Conservation (phyloP, 805 yeast species). For the Lachancea meyersii region DNA sequence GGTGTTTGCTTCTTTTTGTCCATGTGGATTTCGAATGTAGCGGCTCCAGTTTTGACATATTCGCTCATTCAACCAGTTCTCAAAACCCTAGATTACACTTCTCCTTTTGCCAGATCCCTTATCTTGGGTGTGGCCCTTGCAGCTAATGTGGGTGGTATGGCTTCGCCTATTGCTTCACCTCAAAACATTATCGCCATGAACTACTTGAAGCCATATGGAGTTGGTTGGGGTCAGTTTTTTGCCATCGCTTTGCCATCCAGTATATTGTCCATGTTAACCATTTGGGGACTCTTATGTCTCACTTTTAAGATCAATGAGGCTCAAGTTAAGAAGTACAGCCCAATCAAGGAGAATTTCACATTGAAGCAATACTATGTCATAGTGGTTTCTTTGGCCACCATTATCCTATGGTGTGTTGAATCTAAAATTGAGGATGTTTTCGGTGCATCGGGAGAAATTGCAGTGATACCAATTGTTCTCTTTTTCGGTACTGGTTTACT, state of each 20-base stretch:
- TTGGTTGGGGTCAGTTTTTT: slow-evolving; percentile 89
- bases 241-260: slow-evolving; percentile 81
- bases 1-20: slow-evolving; percentile 74
- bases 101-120: slow-evolving; percentile 78
- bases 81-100: slow-evolving; percentile 66
- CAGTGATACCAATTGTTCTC: slow-evolving; percentile 75
- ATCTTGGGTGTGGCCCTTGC: slow-evolving; percentile 88
- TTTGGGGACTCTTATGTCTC: slow-evolving; percentile 62
- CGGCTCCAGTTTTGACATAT: slow-evolving; percentile 88
- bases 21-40: slow-evolving; percentile 96
- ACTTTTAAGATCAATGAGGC: slow-evolving; percentile 48
- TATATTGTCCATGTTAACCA: slow-evolving; percentile 48
- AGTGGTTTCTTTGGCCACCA: slow-evolving; percentile 64
- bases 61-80: slow-evolving; percentile 82
- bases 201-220: slow-evolving; percentile 60
- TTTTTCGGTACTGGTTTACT: slow-evolving; percentile 87
- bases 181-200: slow-evolving; percentile 89
- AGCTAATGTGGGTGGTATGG: slow-evolving; percentile 91
- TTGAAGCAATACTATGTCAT: slow-evolving; percentile 68
- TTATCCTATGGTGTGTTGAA: slow-evolving; percentile 84
- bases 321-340: slow-evolving; percentile 41
- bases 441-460: slow-evolving; percentile 92
- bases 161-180: slow-evolving; percentile 94
- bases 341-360: slow-evolving; percentile 61
- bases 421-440: slow-evolving; percentile 61